Evolutionary conservation across 2,329 filamentous ascomycete genomes (phyloP).

Genomic region (Zasmidium cellare): DNA sequence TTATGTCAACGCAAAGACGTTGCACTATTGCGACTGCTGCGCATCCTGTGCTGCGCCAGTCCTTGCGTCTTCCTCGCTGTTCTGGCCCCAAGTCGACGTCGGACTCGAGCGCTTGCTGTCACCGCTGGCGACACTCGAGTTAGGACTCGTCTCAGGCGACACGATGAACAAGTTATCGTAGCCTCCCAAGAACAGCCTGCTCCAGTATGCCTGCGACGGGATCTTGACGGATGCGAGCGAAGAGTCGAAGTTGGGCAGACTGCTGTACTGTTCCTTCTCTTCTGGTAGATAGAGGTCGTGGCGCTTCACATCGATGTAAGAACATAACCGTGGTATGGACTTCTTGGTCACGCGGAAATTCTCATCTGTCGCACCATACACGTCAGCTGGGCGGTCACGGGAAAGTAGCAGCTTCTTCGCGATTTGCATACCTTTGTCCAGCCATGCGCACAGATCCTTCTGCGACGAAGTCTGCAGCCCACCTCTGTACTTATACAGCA

Average conservation of each 20-base stretch:
- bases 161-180: conserved; percentile 53
- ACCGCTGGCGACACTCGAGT: conserved; percentile 29
- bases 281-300: conserved; percentile 46
- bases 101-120: conserved; percentile 33
- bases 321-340: conserved; percentile 47
- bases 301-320: conserved; percentile 46
- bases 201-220: conserved; percentile 46
- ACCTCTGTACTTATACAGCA: conserved; percentile 49
- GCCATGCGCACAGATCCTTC: conserved; percentile 42
- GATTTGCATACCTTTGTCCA: conserved; percentile 35
- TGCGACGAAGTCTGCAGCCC: conserved; percentile 46
- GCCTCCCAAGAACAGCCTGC: conserved; percentile 46
- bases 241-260: conserved; percentile 45
- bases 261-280: conserved; percentile 37
- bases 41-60: conserved; percentile 2
- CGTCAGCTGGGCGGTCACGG: conserved; percentile 7
- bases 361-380: conserved; percentile 36
- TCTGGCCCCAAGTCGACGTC: conserved; percentile 29
- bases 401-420: not conserved
- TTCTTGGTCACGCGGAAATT: conserved; percentile 49
- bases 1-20: too few relatives aligned
- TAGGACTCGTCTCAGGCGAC: conserved; percentile 42
- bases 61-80: conserved; percentile 15
- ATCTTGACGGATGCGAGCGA: conserved; percentile 50
- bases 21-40: not conserved